A percentile compares a stretch with the other conserved stretches of the same genome.
These are phyloP conservation scores for Verticillium albo-atrum DNA, from an alignment of 2,329 filamentous ascomycete species.

Conservation along the genomic window DNA sequence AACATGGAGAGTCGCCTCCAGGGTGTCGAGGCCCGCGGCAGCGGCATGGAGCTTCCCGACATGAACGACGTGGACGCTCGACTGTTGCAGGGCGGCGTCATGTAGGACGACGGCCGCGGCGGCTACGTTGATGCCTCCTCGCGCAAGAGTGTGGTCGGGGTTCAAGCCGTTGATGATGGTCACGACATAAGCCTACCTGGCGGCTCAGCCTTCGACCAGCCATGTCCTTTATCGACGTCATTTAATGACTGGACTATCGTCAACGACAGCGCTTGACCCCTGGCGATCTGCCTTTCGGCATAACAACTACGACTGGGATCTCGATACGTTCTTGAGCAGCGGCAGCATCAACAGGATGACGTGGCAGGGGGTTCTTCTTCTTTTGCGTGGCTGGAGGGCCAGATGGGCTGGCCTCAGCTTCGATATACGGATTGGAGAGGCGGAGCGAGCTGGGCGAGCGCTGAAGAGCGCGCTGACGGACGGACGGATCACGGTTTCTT, in stretches of 20 bases:
- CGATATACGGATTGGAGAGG: neutral
- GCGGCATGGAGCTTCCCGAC: constrained; percentile 23
- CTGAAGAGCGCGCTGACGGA: neutral
- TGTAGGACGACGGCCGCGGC: constrained; percentile 26
- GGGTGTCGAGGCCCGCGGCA: constrained; percentile 27
- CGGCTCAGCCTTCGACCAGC: no score
- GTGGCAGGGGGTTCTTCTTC: neutral
- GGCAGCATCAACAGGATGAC: no score
- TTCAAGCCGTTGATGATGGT: neutral
- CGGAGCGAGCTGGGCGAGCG: neutral
- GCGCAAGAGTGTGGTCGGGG: neutral
- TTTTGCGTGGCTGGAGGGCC: neutral
- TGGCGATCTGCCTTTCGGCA: no score
- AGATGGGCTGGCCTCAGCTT: neutral
- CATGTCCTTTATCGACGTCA: no score
- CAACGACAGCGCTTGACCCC: no score
- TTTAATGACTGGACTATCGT: no score
- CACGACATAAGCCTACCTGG: no score
- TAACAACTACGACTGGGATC: no score
- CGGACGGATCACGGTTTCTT: neutral
- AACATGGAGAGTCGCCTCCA: constrained; percentile 36
- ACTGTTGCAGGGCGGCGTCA: constrained; percentile 36
- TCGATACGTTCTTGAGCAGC: no score
- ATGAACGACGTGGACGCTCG: constrained; percentile 41
- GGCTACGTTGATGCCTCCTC: neutral